phyloP scores from a whole-genome alignment of 306 rosid genomes.

The Fragaria vesca region DNA sequence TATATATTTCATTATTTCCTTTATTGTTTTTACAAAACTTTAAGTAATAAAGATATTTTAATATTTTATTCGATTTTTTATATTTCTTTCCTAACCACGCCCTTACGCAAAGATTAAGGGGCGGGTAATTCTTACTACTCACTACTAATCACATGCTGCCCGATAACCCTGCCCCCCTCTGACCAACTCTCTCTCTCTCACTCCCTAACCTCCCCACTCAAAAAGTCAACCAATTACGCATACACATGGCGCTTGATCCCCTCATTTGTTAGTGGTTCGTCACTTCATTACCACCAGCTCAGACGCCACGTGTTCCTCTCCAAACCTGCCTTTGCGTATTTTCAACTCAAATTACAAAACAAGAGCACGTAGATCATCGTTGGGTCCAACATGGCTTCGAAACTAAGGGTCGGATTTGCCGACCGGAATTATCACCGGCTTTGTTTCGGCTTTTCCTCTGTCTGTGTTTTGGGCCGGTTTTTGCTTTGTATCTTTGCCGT shows the following conservation, averaged over 20 bases:
- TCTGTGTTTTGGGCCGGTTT: conserved; percentile 27
- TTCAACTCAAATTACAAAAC: conserved; percentile 35
- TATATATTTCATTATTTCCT: conserved; percentile 12
- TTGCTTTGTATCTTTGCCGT: conserved; percentile 20
- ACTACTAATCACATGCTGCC: conserved; percentile 39
- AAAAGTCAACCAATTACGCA: not conserved
- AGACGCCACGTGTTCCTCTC: conserved; percentile 46
- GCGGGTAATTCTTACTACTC: not conserved
- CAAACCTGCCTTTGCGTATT: conserved; percentile 36
- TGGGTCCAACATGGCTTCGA: conserved; percentile 37
- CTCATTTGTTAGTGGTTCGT: not conserved
- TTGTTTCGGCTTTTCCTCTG: conserved; percentile 26
- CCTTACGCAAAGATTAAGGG: conserved; percentile 21
- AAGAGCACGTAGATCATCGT: conserved; percentile 38
- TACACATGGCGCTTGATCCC: not conserved
- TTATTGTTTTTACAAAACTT: not conserved
- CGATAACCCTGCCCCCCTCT: conserved; percentile 27
- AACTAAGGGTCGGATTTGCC: conserved; percentile 41
- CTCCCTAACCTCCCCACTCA: conserved; percentile 5
- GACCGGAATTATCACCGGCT: conserved; percentile 40
- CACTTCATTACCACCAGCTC: conserved; percentile 27
- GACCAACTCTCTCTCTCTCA: conserved; percentile 19
- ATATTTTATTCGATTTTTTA: conserved; percentile 1
- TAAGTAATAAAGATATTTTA: conserved; percentile 1
- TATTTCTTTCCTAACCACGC: conserved; percentile 19